These are phyloP conservation scores for Gloeostereum incarnatum DNA, from an alignment of 768 basidiomycete genomes.

Conservation along the genomic window DNA sequence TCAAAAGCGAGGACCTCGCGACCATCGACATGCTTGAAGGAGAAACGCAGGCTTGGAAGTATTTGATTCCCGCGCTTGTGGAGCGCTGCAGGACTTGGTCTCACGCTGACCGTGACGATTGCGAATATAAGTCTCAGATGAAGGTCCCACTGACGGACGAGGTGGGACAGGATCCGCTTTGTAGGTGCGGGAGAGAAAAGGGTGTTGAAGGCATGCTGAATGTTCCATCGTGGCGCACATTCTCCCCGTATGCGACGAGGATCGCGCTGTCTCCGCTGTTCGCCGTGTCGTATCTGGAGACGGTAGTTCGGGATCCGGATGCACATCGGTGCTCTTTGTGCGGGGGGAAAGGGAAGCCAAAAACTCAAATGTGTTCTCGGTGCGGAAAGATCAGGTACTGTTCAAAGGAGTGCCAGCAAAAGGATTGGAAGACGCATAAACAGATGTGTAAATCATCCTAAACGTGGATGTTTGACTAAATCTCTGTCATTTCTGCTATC, in stretches of 20 bases:
- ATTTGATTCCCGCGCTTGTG: slow-evolving; percentile 37
- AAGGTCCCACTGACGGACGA: slow-evolving; percentile 29
- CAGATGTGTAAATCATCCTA: too few species aligned
- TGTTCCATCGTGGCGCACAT: slow-evolving; percentile 21
- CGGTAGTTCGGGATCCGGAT: slow-evolving; percentile 8
- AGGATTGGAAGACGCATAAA: slow-evolving; percentile 6
- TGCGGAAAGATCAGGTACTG: slow-evolving; percentile 8
- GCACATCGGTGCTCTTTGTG: background rate
- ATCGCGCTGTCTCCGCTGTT: slow-evolving; percentile 37
- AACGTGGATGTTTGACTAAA: too few species aligned
- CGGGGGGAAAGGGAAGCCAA: background rate
- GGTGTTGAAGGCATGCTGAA: slow-evolving; percentile 27
- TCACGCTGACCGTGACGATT: slow-evolving; percentile 29
- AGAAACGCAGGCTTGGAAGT: slow-evolving; percentile 37
- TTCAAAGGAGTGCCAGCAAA: slow-evolving; percentile 12
- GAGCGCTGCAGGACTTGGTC: slow-evolving; percentile 48
- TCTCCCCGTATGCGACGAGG: slow-evolving; percentile 36
- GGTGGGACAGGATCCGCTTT: slow-evolving; percentile 30
- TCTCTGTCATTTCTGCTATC: too few species aligned
- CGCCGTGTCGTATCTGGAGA: slow-evolving; percentile 19
- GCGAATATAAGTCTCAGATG: slow-evolving; percentile 30
- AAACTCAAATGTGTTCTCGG: background rate
- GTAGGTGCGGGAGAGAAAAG: slow-evolving; percentile 44
- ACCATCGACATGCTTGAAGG: slow-evolving; percentile 15
- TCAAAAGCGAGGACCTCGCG: slow-evolving; percentile 2